These are phyloP conservation scores for Eucalyptus cloeziana DNA, from an alignment of 345 rosid genomes.

Conservation along the genomic window DNA sequence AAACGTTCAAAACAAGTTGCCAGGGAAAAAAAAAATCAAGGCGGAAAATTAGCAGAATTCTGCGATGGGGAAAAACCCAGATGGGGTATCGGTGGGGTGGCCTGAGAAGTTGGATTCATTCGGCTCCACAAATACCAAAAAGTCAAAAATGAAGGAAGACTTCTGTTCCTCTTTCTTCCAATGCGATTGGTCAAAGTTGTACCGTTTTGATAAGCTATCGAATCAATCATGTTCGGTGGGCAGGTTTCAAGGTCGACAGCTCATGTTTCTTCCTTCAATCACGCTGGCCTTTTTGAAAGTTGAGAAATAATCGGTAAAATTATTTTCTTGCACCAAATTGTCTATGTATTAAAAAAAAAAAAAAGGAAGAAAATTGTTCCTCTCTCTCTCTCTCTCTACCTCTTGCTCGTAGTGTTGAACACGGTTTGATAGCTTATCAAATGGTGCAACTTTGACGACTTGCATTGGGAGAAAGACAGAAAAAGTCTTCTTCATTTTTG, in stretches of 20 bases:
- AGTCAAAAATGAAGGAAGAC: neutral
- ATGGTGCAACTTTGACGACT: too few species aligned
- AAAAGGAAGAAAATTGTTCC: too few species aligned
- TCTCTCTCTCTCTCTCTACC: too few species aligned
- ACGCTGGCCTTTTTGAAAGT: neutral
- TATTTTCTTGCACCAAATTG: too few species aligned
- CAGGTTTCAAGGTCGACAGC: neutral
- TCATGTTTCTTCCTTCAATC: neutral
- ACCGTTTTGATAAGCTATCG: neutral
- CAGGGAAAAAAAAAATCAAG: neutral
- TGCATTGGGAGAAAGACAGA: too few species aligned
- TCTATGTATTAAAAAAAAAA: too few species aligned
- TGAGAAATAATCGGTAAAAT: too few species aligned
- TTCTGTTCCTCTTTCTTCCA: neutral
- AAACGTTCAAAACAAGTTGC: neutral
- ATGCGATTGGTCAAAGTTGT: neutral
- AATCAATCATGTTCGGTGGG: neutral
- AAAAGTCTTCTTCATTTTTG: too few species aligned
- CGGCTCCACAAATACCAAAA: neutral
- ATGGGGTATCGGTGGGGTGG: neutral
- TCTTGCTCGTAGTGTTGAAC: too few species aligned
- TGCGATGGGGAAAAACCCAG: neutral
- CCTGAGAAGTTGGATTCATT: neutral
- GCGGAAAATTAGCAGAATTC: neutral
- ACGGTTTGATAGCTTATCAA: too few species aligned